Percentiles rank a stretch among this genome's conserved stretches.
Conservation (phyloP, 2,329 filamentous ascomycete genomes). For the Calonectria honghensis region DNA sequence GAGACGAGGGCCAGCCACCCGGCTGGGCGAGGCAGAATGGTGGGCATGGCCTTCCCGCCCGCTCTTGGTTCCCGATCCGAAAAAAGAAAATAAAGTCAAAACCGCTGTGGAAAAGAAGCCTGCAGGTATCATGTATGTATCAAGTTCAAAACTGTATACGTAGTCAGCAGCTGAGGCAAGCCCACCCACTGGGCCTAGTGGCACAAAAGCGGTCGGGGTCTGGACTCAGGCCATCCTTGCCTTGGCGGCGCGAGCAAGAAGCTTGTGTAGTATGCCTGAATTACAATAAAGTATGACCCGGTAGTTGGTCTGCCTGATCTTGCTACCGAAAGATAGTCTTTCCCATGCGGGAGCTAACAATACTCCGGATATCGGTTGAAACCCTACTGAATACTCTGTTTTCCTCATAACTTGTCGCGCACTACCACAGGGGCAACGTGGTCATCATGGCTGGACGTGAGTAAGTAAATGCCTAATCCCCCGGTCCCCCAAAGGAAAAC, state of each 20-base stretch:
- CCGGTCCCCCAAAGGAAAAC: neutral
- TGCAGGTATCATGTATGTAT: neutral
- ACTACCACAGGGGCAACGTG: constrained; percentile 15
- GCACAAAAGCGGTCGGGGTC: constrained; percentile 14
- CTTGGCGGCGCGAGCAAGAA: constrained; percentile 17
- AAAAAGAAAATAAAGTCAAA: constrained; percentile 10
- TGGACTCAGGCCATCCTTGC: constrained; percentile 11
- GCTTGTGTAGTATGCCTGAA: constrained; percentile 13
- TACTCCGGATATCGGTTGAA: neutral
- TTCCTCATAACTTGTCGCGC: neutral
- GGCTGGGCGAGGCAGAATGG: constrained; percentile 20
- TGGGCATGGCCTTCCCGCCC: constrained; percentile 1
- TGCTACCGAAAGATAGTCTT: constrained; percentile 14
- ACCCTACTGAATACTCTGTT: neutral
- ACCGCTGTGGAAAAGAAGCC: neutral
- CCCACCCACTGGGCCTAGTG: constrained; percentile 11
- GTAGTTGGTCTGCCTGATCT: constrained; percentile 12
- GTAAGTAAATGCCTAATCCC: constrained; percentile 7
- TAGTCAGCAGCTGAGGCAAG: constrained; percentile 13
- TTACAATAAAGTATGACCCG: constrained; percentile 8
- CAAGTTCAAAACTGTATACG: neutral
- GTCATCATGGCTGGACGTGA: neutral
- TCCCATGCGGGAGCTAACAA: constrained; percentile 16
- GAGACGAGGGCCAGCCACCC: constrained; percentile 29
- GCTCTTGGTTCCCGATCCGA: constrained; percentile 18